Base-by-base conservation (phyloP, 2,329 filamentous ascomycete genomes). In the Celoporthe dispersa region DNA sequence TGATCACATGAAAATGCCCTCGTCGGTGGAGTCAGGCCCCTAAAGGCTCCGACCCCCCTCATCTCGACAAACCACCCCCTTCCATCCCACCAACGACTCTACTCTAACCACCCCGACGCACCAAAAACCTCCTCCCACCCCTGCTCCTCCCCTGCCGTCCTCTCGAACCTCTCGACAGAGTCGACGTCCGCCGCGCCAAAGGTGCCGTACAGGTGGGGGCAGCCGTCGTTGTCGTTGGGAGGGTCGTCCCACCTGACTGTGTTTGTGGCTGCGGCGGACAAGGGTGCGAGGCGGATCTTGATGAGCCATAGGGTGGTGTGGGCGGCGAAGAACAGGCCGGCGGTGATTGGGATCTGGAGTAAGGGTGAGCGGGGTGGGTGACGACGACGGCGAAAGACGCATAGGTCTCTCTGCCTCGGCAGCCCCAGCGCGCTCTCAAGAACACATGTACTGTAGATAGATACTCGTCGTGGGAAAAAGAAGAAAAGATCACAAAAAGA, bases 191-290 rank as follows among this genome's bases (percentile, higher is more conserved):
- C 80, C 11, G 74, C 80, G 11, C 88, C 87, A 75, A 91, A 84
- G 74, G 87, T 86, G 65, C 84, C 85, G 75, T 89, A 89, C 51
- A 90, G 76, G 75, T 91, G 89, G 66, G 88, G 85, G 73, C 87
- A 90, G 67, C 81, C 83, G 25, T 80, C 81, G 22, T 79, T 79
- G 1, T 78, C 78, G 62, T 62, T 63, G 14, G 80, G 78, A 16
- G 81, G 78, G 71, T 76, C 76, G 65, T 90, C 88, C 87, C 88
- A 90, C 73, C 83, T 87, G 37, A 64, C 16, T 41, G 39, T 44
- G 37, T 64, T 48, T n/a, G n/a, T 44, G 19, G 37, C 33, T n/a
- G n/a, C n/a, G 61, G 85, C 79, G 41, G 77, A 75, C 7, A 86
- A 81, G 48, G 81, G 81, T 48, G 80, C 78, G 53, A 86, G 83